Evolutionary conservation across 176 grass and related monocot genomes (phyloP).

Genomic region (Aegilops sharonensis): DNA sequence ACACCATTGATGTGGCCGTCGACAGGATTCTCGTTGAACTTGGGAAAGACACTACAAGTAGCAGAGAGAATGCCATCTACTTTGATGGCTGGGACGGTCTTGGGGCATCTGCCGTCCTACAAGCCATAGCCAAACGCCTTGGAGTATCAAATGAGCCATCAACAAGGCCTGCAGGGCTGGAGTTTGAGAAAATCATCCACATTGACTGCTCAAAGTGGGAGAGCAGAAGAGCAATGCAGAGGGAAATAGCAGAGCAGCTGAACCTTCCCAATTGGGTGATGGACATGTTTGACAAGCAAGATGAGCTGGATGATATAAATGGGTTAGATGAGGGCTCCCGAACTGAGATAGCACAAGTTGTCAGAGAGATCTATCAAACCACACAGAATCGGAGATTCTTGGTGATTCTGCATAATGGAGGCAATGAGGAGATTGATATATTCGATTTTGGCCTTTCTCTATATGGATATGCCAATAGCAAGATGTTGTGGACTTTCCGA

Average conservation of each 20-base stretch:
- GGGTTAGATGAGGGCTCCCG: not conserved
- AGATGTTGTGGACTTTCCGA: not conserved
- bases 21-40: not conserved
- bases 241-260: not conserved
- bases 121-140: not conserved
- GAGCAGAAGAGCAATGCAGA: not conserved
- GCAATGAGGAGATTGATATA: slow-evolving; percentile 17
- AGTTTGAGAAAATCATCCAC: not conserved
- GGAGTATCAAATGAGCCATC: not conserved
- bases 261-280: not conserved
- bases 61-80: not conserved
- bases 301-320: not conserved
- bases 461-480: not conserved
- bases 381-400: not conserved
- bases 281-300: not conserved
- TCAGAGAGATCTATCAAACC: not conserved
- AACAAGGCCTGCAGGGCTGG: fast-evolving
- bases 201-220: not conserved
- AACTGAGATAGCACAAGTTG: not conserved
- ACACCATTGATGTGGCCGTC: not conserved
- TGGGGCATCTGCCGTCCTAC: not conserved
- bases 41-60: not conserved
- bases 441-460: not conserved
- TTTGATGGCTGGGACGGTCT: not conserved
- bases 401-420: slow-evolving; percentile 12